phyloP scores from a whole-genome alignment of 1,284 basidiomycete species.

The Leccinum subrobustum region DNA sequence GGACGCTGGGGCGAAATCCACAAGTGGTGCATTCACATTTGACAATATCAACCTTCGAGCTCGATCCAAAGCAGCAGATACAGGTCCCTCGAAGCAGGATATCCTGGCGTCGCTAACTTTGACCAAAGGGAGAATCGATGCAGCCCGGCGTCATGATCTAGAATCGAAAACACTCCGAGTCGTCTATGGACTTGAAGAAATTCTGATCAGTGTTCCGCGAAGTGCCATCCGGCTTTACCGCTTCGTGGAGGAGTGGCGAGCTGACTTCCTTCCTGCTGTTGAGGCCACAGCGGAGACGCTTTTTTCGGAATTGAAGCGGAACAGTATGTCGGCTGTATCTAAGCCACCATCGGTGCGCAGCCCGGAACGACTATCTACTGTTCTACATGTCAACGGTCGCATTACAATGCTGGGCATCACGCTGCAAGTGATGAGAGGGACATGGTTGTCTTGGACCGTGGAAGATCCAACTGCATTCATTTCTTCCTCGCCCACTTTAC shows the following conservation, averaged over 20 bases:
- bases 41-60: conserved; percentile 55
- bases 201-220: conserved; percentile 66
- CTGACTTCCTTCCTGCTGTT: conserved; percentile 71
- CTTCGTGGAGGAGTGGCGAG: conserved; percentile 77
- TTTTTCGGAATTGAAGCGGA: conserved; percentile 56
- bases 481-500: conserved; percentile 39
- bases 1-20: conserved; percentile 37
- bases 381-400: conserved; percentile 50
- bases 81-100: conserved; percentile 45
- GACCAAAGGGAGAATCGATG: conserved; percentile 44
- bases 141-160: conserved; percentile 45
- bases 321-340: conserved; percentile 24
- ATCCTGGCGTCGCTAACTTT: conserved; percentile 60
- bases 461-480: conserved; percentile 48
- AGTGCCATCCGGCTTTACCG: conserved; percentile 76
- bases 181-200: conserved; percentile 42
- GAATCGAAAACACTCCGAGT: conserved; percentile 40
- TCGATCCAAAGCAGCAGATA: conserved; percentile 42
- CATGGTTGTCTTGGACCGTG: conserved; percentile 76
- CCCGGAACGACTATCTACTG: conserved; percentile 27
- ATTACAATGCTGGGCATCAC: conserved; percentile 51
- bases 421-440: conserved; percentile 80
- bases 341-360: conserved; percentile 25
- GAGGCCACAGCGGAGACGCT: conserved; percentile 64
- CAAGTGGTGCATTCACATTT: conserved; percentile 49